These are phyloP conservation scores for Deuterostichococcus epilithicus DNA, from an alignment of 139 green algal species.

Conservation along the genomic window DNA sequence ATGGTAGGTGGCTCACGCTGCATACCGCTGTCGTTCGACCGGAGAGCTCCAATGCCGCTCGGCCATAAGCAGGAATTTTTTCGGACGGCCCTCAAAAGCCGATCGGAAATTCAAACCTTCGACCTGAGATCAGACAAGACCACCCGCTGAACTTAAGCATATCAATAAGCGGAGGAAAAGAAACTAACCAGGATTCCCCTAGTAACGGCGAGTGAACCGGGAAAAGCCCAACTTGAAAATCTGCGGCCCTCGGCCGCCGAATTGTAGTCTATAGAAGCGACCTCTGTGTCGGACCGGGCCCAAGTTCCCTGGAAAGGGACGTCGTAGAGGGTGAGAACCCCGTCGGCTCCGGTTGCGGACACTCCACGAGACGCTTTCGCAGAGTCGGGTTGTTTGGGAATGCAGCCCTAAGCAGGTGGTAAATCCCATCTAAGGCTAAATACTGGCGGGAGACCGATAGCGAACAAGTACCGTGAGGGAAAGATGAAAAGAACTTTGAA, in stretches of 20 bases:
- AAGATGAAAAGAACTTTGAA: slow-evolving; percentile 98
- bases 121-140: slow-evolving; percentile 86
- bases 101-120: slow-evolving; percentile 31
- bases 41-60: no score
- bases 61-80: neutral
- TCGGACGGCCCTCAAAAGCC: slow-evolving; percentile 4
- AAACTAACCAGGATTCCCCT: slow-evolving; percentile 92
- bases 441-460: slow-evolving; percentile 90
- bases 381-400: slow-evolving; percentile 91
- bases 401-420: slow-evolving; percentile 88
- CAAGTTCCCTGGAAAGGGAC: slow-evolving; percentile 75
- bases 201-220: slow-evolving; percentile 89
- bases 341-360: slow-evolving; percentile 55
- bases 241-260: slow-evolving; percentile 61
- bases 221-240: slow-evolving; percentile 86
- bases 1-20: slow-evolving; percentile 36
- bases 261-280: slow-evolving; percentile 87
- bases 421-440: slow-evolving; percentile 94
- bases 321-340: slow-evolving; percentile 86
- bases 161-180: slow-evolving; percentile 95
- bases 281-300: slow-evolving; percentile 51
- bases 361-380: slow-evolving; percentile 70
- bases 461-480: slow-evolving; percentile 95
- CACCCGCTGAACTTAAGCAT: slow-evolving; percentile 94
- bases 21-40: slow-evolving; percentile 21